These are phyloP conservation scores for Royoungia palumana DNA, from an alignment of 768 basidiomycete species.

Conservation along the genomic window DNA sequence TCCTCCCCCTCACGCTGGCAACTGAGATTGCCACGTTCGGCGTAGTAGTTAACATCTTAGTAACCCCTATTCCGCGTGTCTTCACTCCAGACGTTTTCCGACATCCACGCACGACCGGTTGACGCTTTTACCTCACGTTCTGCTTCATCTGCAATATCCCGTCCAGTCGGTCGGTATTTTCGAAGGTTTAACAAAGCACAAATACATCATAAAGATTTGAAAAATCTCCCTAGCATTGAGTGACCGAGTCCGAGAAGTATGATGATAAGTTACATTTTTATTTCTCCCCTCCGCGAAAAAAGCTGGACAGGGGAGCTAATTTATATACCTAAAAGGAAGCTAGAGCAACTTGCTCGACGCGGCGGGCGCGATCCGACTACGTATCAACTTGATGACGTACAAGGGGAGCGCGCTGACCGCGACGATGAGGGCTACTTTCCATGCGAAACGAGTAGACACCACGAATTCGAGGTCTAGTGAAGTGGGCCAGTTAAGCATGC, in stretches of 20 bases:
- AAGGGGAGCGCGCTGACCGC: conserved; percentile 91
- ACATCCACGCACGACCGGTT: neutral
- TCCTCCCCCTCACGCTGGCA: conserved; percentile 41
- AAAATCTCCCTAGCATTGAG: conserved; percentile 5
- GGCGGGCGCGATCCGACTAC: conserved; percentile 84
- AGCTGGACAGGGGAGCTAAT: neutral
- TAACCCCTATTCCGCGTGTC: conserved; percentile 2
- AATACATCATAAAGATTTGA: conserved; percentile 39
- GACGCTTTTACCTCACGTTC: neutral
- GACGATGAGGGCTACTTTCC: conserved; percentile 95
- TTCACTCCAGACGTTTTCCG: conserved; percentile 14
- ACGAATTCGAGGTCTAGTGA: conserved; percentile 86
- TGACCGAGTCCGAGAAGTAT: too few relatives aligned
- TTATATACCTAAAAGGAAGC: neutral
- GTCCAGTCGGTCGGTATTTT: conserved; percentile 8
- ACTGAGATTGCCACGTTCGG: conserved; percentile 25
- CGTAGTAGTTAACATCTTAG: conserved; percentile 20
- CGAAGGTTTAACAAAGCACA: conserved; percentile 28
- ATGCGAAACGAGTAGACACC: conserved; percentile 79
- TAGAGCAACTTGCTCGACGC: conserved; percentile 88
- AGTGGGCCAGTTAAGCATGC: conserved; percentile 1
- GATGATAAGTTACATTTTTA: too few relatives aligned
- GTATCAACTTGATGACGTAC: conserved; percentile 85
- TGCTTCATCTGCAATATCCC: conserved; percentile 30
- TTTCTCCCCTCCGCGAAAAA: too few relatives aligned